Base-by-base conservation (phyloP, 345 rosid species). In the Arabidopsis suecica region DNA sequence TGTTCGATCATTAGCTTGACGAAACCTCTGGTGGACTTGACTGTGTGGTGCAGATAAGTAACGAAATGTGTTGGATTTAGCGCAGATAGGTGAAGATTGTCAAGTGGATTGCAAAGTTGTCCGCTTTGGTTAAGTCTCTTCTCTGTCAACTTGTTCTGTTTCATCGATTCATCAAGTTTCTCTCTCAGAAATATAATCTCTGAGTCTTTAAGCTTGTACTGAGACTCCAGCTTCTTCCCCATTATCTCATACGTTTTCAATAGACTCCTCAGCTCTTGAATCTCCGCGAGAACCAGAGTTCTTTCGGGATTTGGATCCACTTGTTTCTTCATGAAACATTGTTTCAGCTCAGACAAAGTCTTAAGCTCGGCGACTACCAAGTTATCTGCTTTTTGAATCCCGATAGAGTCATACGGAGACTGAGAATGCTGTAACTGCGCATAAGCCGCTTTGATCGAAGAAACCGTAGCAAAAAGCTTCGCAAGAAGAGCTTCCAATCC, bases 311-410 rank as follows among this genome's bases (percentile, higher is more conserved):
- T 84, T 2, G 81, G 82, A 85, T 92, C 96, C 9, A 75, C 79
- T 56, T 92, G 97, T 72, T 89, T 95, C 83, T 88, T 90, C 77
- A 86, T 65, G 70, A 77, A 89, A 70, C 92, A 83, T 45, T 81
- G 96, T 86, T 95, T 95, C 80, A 95, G 57, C 72, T 90, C 96
- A 2, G 97, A 90, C 83, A 95, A 74, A 16, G 79, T 85, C 85
- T 88, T 90, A 72, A 95, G 67, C 78, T 90, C 89, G 0, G 86
- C 70, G 2, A 95, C 87, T 0, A 95, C 81, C 75, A 74, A 74
- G 54, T 68, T 78, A 67, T 95, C 99, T 9, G 99, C 84, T 12
- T 83, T 79, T 60, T 89, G 96, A 73, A 95, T 89, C 71, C 88
- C 91, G 0, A 85, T 96, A 0, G 84, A 82, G 68, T 95, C 93